Evolutionary conservation across 2,329 filamentous ascomycete genomes (phyloP).

Genomic region (Sphaerostilbella broomeana): DNA sequence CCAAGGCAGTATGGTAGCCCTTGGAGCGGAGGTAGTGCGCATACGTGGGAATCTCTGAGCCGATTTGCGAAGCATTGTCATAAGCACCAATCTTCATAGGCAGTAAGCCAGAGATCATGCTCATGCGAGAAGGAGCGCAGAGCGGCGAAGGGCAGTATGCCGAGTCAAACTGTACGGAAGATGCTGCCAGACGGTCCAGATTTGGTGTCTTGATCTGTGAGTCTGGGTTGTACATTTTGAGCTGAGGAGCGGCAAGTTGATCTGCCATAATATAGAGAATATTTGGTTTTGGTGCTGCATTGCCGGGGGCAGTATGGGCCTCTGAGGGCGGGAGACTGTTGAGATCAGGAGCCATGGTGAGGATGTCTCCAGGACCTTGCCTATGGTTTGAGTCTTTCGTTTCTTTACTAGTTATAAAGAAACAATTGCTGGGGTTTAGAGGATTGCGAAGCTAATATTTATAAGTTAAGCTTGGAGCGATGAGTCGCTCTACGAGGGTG

Average conservation of each 20-base stretch:
- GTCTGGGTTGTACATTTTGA: constrained; percentile 84
- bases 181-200: constrained; percentile 73
- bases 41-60: constrained; percentile 81
- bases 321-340: constrained; percentile 61
- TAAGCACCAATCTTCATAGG: constrained; percentile 88
- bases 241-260: constrained; percentile 81
- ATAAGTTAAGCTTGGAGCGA: too few species aligned
- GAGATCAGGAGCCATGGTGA: constrained; percentile 63
- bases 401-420: too few species aligned
- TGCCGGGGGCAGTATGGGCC: constrained; percentile 20
- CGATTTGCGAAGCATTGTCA: constrained; percentile 82
- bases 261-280: constrained; percentile 87
- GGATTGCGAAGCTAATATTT: too few species aligned
- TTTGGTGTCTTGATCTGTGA: constrained; percentile 91
- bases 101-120: constrained; percentile 86
- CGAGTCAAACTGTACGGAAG: constrained; percentile 83
- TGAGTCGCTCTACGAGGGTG: too few species aligned
- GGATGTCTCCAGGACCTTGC: too few species aligned
- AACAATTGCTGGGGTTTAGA: too few species aligned
- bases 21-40: constrained; percentile 81
- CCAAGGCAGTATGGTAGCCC: constrained; percentile 84
- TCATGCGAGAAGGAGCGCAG: constrained; percentile 88
- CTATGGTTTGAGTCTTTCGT: too few species aligned
- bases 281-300: constrained; percentile 32
- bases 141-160: constrained; percentile 92